Base-by-base conservation (phyloP, 495 filamentous ascomycete genomes). In the Daldinia bambusicola region DNA sequence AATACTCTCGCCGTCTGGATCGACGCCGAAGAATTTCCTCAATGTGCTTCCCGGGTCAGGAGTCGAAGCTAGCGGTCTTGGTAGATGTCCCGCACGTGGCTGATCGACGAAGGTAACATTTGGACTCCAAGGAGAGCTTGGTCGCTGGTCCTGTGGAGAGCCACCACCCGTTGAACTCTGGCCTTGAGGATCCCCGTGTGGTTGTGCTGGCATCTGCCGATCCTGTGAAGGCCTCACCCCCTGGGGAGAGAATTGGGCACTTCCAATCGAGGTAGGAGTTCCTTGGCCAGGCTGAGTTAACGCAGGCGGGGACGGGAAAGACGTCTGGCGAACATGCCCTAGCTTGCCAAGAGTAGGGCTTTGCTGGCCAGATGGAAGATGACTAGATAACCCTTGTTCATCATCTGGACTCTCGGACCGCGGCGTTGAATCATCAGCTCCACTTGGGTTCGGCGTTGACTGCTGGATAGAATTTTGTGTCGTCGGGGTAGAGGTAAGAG, bases 291-390 rank as follows among this genome's bases (percentile, higher is more conserved):
- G 66, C 6, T 69, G 75, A 9, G 65, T 36, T 36, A 36, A 36
- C 34, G 34, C 6, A 36, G 34, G 34, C 9, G 71, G 75, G 12
- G 75, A 74, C 13, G 75, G 70, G 14, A 70, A 58, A 32, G 75
- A 77, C 13, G 73, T 70, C 57, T 76, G 75, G 14, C 67, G 70
- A 45, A 70, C 61, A 16, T 77, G 61, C 41, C 66, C 70, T 56
- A 66, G 51, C 41, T 69, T 72, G 59, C 67, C 75, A 60, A 71
- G 64, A 0, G 68, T 72, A 37, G 75, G 70, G 43, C 70, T 74
- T 57, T 75, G 75, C 55, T 74, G 67, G 22, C 66, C 63, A 43
- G 75, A 77, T 6, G 71, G 70, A 0, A 52, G 71, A 31, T 74
- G 75, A 26, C 70, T 71, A 7, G 74, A 72, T 51, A 63, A 51